These are phyloP conservation scores for Tuber aestivum DNA, from an alignment of 495 filamentous ascomycete genomes.

Conservation along the genomic window DNA sequence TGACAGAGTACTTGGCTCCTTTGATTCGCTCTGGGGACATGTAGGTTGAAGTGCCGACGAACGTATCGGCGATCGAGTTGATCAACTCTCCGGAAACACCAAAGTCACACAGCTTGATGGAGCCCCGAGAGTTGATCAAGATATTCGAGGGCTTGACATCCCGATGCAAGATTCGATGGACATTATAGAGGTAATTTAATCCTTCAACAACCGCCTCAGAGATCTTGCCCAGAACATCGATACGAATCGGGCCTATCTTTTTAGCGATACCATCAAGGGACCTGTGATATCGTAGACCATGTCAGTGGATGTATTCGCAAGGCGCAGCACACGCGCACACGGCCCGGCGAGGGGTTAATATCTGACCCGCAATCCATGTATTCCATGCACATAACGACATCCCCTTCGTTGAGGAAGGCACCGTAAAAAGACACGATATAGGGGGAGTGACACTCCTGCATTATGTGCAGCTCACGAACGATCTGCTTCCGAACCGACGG, in stretches of 20 bases:
- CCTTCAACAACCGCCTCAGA: constrained; percentile 94
- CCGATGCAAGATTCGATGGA: constrained; percentile 94
- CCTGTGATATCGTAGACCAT: constrained; percentile 47
- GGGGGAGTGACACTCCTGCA: constrained; percentile 93
- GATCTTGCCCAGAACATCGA: constrained; percentile 99
- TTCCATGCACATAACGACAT: constrained; percentile 99
- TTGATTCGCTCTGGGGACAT: constrained; percentile 98
- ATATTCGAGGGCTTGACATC: constrained; percentile 99
- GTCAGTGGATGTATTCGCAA: constrained; percentile 11
- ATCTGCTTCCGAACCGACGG: constrained; percentile 93
- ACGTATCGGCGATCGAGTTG: constrained; percentile 95
- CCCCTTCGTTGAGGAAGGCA: constrained; percentile 91
- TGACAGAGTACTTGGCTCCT: constrained; percentile 92
- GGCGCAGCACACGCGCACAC: constrained; percentile 2
- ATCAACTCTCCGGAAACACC: constrained; percentile 93
- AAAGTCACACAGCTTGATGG: constrained; percentile 97
- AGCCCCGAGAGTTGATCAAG: constrained; percentile 83
- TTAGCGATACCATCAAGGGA: constrained; percentile 92
- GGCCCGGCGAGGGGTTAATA: constrained; percentile 4
- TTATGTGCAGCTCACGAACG: constrained; percentile 90
- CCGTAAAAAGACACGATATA: constrained; percentile 97
- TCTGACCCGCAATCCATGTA: constrained; percentile 98
- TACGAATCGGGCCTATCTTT: constrained; percentile 86
- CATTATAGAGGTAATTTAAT: constrained; percentile 86
- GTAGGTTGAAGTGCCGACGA: constrained; percentile 96